Conservation (phyloP, 352 stramenopile species). For the Pythium utonaiense region DNA sequence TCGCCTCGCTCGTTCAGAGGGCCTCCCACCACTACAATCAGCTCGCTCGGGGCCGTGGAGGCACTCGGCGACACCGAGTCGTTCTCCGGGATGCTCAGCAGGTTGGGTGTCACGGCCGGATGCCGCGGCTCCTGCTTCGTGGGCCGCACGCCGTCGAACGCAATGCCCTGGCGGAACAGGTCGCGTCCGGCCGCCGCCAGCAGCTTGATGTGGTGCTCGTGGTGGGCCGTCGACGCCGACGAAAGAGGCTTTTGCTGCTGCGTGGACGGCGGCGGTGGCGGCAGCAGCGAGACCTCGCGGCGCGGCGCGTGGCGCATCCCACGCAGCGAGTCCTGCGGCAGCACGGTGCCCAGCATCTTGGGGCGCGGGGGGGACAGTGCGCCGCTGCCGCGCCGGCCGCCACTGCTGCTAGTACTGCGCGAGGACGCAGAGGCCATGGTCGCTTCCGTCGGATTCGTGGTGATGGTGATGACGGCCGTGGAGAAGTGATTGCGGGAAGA, state of each 20-base stretch:
- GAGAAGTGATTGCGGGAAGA: conserved; percentile 1
- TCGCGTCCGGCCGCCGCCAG: conserved; percentile 54
- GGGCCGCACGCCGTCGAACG: conserved; percentile 44
- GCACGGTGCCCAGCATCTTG: conserved; percentile 37
- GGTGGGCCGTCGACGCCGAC: conserved; percentile 1
- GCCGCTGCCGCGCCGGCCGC: neutral
- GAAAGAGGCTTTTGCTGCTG: too few species aligned
- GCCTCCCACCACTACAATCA: conserved; percentile 50
- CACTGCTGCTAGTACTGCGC: neutral
- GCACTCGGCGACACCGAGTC: conserved; percentile 4
- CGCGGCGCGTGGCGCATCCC: conserved; percentile 11
- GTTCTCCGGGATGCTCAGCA: conserved; percentile 53
- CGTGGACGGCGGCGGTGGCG: conserved; percentile 12
- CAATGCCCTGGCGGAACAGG: conserved; percentile 58
- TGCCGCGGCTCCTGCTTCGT: conserved; percentile 33
- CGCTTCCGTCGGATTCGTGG: too few species aligned
- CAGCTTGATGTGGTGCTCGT: conserved; percentile 22
- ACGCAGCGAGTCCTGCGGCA: conserved; percentile 50
- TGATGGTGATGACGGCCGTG: too few species aligned
- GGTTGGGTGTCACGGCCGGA: conserved; percentile 44
- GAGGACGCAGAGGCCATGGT: too few species aligned
- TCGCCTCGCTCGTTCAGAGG: conserved; percentile 29
- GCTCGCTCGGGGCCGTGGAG: conserved; percentile 26
- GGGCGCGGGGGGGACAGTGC: conserved; percentile 12
- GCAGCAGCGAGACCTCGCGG: neutral